Evolutionary conservation across 495 filamentous ascomycete species (phyloP), one percentile per base, ranked within the genome.

Genomic region (Elaphomyces granulatus): DNA sequence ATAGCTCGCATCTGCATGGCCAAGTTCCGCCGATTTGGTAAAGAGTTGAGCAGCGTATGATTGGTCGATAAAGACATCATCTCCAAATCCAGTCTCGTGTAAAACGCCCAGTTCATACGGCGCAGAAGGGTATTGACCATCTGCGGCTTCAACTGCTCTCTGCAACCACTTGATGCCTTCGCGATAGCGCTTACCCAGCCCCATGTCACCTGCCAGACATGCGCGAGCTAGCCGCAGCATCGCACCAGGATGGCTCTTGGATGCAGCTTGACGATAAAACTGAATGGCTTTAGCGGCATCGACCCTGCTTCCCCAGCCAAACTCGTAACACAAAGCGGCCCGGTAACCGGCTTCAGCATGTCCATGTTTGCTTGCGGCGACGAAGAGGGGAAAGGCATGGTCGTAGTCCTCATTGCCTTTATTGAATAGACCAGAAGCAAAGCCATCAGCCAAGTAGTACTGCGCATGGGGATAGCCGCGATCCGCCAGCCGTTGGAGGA

Each of bases 101-200:
- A 99, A 59, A 32, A 82, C 58, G 1, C 80, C 90, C 0, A 96
- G 75, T 48, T 95, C 86, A 55, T 87, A 99, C 0, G 90, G 90
- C 1, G 84, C 90, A 10, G 79, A 71, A 44, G 92, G 93, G 63
- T 99, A 94, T 57, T 95, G 87, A 32, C 66, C 51, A 54, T 99
- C 90, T 3, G 92, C 83, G 1, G 80, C 72, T 49, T 96, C 92
- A 0, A 85, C 73, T 2, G 87, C 90, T 3, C 87, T 75, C 62
- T 95, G 95, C 45, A 99, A 69, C 90, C 90, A 99, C 57, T 93
- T 95, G 44, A 96, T 59, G 3, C 87, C 92, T 57, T 99, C 90
- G 34, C 83, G 73, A 49, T 93, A 87, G n/a, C 80, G 73, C 39
- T 81, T 83, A 41, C 78, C 74, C 3, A 83, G 60, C 7, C 90